Conservation (phyloP, 352 stramenopile species). For the Globisporangium cylindrosporum region DNA sequence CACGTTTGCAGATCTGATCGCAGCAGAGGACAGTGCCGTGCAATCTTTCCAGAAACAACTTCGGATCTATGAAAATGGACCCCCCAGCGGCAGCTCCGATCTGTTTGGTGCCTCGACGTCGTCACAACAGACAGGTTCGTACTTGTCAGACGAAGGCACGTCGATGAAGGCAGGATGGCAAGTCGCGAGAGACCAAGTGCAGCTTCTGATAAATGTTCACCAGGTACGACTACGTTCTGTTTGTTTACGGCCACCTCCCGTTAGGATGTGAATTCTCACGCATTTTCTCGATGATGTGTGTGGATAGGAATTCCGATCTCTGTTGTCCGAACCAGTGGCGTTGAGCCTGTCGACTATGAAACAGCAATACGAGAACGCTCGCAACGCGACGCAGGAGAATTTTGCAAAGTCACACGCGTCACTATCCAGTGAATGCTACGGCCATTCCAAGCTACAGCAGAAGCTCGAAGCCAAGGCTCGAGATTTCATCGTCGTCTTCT, state of each 20-base stretch:
- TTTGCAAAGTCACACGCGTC: constrained; percentile 49
- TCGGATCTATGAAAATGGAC: constrained; percentile 43
- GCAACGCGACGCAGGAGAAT: constrained; percentile 54
- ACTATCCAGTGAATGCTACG: constrained; percentile 43
- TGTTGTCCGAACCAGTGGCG: constrained; percentile 67
- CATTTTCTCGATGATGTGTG: neutral
- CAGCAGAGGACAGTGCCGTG: constrained; percentile 49
- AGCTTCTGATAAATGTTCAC: constrained; percentile 58
- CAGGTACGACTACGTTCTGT: constrained; percentile 19
- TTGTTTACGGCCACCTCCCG: no score
- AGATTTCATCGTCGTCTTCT: constrained; percentile 34
- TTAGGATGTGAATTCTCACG: no score
- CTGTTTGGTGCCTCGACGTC: constrained; percentile 36
- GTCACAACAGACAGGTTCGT: constrained; percentile 13
- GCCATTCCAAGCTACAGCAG: constrained; percentile 54
- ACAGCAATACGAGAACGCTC: constrained; percentile 67
- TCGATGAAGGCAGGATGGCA: constrained; percentile 63
- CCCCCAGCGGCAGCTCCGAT: constrained; percentile 25
- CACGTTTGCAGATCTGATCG: constrained; percentile 56
- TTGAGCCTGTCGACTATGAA: constrained; percentile 79
- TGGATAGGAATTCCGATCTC: constrained; percentile 65
- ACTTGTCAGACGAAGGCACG: constrained; percentile 39
- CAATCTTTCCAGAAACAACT: constrained; percentile 55
- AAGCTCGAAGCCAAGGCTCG: constrained; percentile 54
- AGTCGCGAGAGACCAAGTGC: constrained; percentile 54